These are phyloP conservation scores for Rhizopogon vesiculosus DNA, from an alignment of 768 basidiomycete species.

Conservation along the genomic window DNA sequence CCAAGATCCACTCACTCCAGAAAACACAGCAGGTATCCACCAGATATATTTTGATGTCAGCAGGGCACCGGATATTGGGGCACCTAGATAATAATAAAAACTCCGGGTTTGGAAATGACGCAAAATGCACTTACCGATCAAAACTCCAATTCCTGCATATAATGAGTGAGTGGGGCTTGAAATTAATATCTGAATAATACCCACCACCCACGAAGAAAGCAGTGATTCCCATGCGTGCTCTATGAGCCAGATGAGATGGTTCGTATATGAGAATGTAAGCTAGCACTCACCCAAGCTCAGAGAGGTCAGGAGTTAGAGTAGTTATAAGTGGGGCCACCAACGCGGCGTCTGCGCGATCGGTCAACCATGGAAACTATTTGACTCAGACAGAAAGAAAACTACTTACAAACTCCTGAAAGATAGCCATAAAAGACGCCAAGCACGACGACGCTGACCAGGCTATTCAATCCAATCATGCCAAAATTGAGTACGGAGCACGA, in stretches of 20 bases:
- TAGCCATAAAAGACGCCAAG: too few species aligned
- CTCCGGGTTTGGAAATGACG: background rate
- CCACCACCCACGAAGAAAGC: slow-evolving; percentile 38
- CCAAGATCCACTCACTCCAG: slow-evolving; percentile 28
- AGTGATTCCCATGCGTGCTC: slow-evolving; percentile 39
- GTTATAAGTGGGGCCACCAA: too few species aligned
- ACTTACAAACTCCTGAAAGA: too few species aligned
- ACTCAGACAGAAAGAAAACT: too few species aligned
- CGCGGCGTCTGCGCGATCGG: too few species aligned
- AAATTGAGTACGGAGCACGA: slow-evolving; percentile 37
- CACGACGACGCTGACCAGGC: background rate
- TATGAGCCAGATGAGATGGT: background rate
- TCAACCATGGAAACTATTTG: too few species aligned
- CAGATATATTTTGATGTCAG: slow-evolving; percentile 45
- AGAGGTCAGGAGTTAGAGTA: too few species aligned
- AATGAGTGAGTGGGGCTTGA: too few species aligned
- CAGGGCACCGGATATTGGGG: slow-evolving; percentile 54
- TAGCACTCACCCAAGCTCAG: too few species aligned
- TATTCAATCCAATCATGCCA: slow-evolving; percentile 6
- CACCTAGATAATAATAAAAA: slow-evolving; percentile 28
- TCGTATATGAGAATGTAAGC: too few species aligned
- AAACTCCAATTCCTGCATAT: slow-evolving; percentile 18
- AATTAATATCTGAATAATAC: slow-evolving; percentile 1
- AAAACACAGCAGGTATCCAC: slow-evolving; percentile 54
- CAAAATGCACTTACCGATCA: slow-evolving; percentile 12